Base-by-base conservation (phyloP, 805 yeast genomes). In the Saccharomycopsis capsularis region DNA sequence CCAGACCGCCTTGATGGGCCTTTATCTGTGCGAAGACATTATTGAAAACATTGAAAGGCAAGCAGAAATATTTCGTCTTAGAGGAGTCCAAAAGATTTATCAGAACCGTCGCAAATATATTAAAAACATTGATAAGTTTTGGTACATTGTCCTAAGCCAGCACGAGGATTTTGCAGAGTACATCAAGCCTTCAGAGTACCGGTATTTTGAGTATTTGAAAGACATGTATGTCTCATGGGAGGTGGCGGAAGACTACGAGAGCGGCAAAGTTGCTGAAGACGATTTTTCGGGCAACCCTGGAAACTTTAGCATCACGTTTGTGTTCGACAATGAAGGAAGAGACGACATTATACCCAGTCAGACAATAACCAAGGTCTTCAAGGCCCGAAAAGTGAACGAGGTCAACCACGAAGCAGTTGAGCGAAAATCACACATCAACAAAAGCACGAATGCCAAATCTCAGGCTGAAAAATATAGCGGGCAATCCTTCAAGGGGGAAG, bases 141-240 rank as follows among this genome's bases (percentile, higher is more conserved):
- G 98, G 98, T 82, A 85, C 58, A 76, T 83, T 46, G 95, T 85
- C 0, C 65, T 91, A 9, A 88, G 90, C 2, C 87, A 85, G 60
- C 84, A 84, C 58, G 83, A 85, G 45, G 96, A 86, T 55, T 85
- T 91, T 60, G 82, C 85, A 15, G 95, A 89, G 54, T 87, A 77
- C 62, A 69, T 90, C 18, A 73, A 79, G 27, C 78, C 82, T 1
- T 85, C 83, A 35, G 97, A 90, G 64, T 78, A 81, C 66, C 81
- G 81, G 61, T 83, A 76, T 57, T 62, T 89, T 42, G 96, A 89
- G 58, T 63, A 65, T 42, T 74, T 90, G 49, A 68, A 65, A 30
- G 85, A 85, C 53, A 68, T 91, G 5, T 72, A 73, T 53, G 83
- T 91, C 2, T 65, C 74, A 15, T 77, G 79, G 67, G 66, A 71